phyloP scores from a whole-genome alignment of 2,329 filamentous ascomycete genomes.

The Diaporthe sp. region DNA sequence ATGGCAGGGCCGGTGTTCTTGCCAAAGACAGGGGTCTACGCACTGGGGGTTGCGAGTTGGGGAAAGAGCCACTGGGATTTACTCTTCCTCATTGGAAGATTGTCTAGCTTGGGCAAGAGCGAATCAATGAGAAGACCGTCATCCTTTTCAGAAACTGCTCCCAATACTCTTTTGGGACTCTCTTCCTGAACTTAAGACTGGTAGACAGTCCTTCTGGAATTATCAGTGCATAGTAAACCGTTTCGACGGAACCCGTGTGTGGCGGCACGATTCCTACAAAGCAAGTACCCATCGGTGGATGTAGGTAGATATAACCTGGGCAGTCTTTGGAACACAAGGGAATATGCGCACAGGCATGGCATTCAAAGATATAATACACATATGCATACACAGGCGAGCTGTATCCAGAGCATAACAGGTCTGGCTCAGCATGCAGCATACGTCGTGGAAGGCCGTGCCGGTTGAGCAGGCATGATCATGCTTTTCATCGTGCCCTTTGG shows the following conservation, averaged over 20 bases:
- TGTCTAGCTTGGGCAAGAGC: background rate
- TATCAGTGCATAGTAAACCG: too few species aligned
- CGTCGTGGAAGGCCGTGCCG: background rate
- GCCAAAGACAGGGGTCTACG: background rate
- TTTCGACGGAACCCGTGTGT: too few species aligned
- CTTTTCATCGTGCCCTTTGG: background rate
- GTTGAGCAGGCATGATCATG: background rate
- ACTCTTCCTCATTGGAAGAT: background rate
- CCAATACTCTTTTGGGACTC: too few species aligned
- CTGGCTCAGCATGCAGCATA: background rate
- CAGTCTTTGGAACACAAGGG: background rate
- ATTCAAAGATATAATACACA: background rate
- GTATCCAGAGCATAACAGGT: background rate
- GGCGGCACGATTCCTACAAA: background rate
- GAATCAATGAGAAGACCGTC: too few species aligned
- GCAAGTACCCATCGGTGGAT: background rate
- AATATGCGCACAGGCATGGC: background rate
- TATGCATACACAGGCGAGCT: background rate
- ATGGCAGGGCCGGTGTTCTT: slow-evolving; percentile 16
- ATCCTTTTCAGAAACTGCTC: too few species aligned
- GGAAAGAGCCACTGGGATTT: too few species aligned
- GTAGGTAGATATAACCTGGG: background rate
- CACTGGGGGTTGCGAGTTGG: background rate
- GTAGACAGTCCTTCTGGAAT: too few species aligned
- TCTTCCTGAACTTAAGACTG: too few species aligned